Conservation (phyloP, 2,329 filamentous ascomycete species). For the Rachicladosporium sp. region DNA sequence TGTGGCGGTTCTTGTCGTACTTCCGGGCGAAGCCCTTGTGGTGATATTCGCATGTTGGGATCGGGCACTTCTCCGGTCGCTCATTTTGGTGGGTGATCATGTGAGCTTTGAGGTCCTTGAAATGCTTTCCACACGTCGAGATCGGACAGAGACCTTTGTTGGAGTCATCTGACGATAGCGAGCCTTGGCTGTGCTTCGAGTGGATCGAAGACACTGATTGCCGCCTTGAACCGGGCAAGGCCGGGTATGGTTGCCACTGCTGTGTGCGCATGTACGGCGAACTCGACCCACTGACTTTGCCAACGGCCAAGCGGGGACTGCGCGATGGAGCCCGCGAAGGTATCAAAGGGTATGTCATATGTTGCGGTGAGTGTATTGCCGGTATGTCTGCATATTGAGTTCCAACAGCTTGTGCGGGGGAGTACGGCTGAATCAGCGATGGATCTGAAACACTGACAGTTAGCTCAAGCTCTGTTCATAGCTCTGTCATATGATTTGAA, state of each 20-base stretch:
- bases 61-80: conserved; percentile 87
- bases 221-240: conserved; percentile 37
- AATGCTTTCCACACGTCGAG: conserved; percentile 70
- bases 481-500: conserved; percentile 4
- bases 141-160: conserved; percentile 67
- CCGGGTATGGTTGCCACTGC: conserved; percentile 41
- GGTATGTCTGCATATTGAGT: conserved; percentile 31
- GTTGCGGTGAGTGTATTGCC: conserved; percentile 26
- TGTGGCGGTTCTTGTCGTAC: conserved; percentile 94
- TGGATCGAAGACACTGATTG: conserved; percentile 60
- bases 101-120: conserved; percentile 87
- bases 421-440: conserved; percentile 43
- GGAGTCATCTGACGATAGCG: conserved; percentile 25
- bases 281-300: conserved; percentile 36
- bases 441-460: conserved; percentile 35
- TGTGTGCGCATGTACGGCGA: conserved; percentile 55
- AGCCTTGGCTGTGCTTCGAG: conserved; percentile 46
- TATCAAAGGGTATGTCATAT: conserved; percentile 32
- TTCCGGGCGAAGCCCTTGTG: conserved; percentile 85
- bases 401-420: conserved; percentile 28
- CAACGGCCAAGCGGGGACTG: conserved; percentile 28
- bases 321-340: conserved; percentile 52
- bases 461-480: neutral
- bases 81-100: conserved; percentile 90
- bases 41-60: conserved; percentile 83